phyloP scores from a whole-genome alignment of 352 stramenopile species.

The Pythium vanterpoolii region DNA sequence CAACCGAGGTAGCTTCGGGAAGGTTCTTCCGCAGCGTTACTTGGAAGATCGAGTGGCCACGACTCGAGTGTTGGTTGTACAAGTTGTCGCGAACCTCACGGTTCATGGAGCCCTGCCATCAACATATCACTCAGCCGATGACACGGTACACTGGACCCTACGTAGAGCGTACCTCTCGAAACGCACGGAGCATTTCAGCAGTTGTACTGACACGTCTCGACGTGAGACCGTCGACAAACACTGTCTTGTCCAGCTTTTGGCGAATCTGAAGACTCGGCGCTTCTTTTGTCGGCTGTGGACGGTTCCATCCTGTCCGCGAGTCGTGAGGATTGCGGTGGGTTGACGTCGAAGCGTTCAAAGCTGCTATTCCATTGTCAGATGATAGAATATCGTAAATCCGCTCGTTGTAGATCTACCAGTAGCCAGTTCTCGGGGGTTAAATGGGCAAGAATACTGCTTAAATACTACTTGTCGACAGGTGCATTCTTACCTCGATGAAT shows the following conservation, averaged over 20 bases:
- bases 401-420: conserved; percentile 70
- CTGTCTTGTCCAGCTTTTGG: conserved; percentile 59
- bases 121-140: not conserved
- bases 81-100: conserved; percentile 69
- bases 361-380: conserved; percentile 9
- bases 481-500: conserved; percentile 49
- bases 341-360: not conserved
- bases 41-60: conserved; percentile 72
- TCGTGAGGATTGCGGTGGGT: conserved; percentile 1
- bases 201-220: conserved; percentile 41
- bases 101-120: conserved; percentile 51
- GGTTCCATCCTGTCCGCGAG: conserved; percentile 56
- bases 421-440: too few species aligned
- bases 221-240: conserved; percentile 71
- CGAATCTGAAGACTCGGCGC: conserved; percentile 48
- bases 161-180: conserved; percentile 40
- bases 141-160: not conserved
- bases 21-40: conserved; percentile 50
- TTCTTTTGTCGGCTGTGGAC: conserved; percentile 40
- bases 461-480: too few species aligned
- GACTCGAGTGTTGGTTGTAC: conserved; percentile 69
- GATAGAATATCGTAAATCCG: conserved; percentile 74
- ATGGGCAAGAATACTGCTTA: too few species aligned
- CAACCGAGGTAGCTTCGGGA: not conserved
- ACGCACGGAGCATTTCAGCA: conserved; percentile 53